Evolutionary conservation across 1,284 basidiomycete species (phyloP), one percentile per base, ranked within the genome.

Genomic region (Hypsizygus ulmarius): DNA sequence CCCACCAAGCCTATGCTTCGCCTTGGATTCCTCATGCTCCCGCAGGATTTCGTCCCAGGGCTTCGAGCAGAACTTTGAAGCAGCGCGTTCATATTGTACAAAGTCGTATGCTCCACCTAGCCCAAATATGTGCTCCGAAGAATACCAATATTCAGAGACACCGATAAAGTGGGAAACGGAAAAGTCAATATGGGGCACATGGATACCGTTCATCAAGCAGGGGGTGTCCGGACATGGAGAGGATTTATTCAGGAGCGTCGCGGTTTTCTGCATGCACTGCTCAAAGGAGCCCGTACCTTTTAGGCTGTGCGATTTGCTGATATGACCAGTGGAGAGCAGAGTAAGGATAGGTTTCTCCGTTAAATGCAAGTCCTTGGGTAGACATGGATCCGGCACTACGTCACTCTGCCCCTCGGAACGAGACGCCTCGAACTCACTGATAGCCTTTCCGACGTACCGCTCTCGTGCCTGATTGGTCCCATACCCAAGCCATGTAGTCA

Each of bases 101-200:
- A 92, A 96, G 65, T 99, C 91, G 72, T 97, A 99, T 5, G 93
- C 79, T 1, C 97, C 97, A 10, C 95, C 96, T 1, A 97, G 78
- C 2, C 90, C 90, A 57, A 98, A 94, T 34, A 98, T 87, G 64
- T 98, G 93, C 60, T 98, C 93, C 5, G 94, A 92, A 21, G 95
- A 97, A 71, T 97, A 99, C 95, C 96, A 99, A 66, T 99, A 99
- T 68, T 99, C 97, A 9, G 93, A 96, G 28, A 99, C 87, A 3
- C 97, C 97, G 57, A 99, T 97, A 64, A 99, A 98, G 52, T 90
- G 90, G 15, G 92, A 91, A 25, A 85, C 86, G 36, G 84, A 81
- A 64, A 97, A 97, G 68, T 97, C 90, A 58, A 95, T 95, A 2
- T 82, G 80, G 2, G 93, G 94, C 3, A 96, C 95, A 47, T 93